Evolutionary conservation across 2,329 filamentous ascomycete genomes (phyloP).

Genomic region (Emydomyces testavorans): DNA sequence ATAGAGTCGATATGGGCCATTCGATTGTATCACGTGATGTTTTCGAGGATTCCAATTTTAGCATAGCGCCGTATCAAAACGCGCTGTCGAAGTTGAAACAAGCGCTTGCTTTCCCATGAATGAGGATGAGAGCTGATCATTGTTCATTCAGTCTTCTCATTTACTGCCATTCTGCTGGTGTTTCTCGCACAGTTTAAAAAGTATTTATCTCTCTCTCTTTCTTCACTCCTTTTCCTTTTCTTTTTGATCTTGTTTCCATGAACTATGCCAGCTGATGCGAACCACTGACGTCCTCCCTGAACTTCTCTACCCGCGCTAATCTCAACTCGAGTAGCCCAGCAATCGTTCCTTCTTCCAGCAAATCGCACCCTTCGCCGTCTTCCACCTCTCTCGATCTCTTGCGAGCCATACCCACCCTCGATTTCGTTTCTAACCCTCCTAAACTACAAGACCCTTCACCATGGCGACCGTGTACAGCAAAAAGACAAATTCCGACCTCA

Average conservation of each 20-base stretch:
- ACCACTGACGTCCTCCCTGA: not conserved
- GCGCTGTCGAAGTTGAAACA: not conserved
- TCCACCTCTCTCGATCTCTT: not conserved
- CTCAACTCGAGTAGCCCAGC: not conserved
- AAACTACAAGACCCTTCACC: constrained; percentile 1
- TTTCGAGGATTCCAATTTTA: not conserved
- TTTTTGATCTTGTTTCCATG: not conserved
- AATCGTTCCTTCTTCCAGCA: not conserved
- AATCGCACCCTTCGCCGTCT: not conserved
- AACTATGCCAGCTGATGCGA: constrained; percentile 4
- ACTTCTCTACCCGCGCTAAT: not conserved
- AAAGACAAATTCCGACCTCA: constrained; percentile 40
- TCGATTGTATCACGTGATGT: not conserved
- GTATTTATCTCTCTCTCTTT: too few relatives aligned
- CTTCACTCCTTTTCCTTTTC: not conserved
- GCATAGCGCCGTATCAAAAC: not conserved
- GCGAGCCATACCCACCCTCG: not conserved
- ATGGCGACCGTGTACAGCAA: constrained; percentile 39
- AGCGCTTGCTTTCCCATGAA: not conserved
- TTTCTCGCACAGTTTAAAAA: not conserved
- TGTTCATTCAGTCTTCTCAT: not conserved
- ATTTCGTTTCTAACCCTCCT: not conserved
- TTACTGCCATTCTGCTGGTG: not conserved
- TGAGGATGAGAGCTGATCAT: not conserved
- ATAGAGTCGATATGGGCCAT: too few relatives aligned